phyloP scores from a whole-genome alignment of 805 yeast genomes.

The Lipomyces sp. region DNA sequence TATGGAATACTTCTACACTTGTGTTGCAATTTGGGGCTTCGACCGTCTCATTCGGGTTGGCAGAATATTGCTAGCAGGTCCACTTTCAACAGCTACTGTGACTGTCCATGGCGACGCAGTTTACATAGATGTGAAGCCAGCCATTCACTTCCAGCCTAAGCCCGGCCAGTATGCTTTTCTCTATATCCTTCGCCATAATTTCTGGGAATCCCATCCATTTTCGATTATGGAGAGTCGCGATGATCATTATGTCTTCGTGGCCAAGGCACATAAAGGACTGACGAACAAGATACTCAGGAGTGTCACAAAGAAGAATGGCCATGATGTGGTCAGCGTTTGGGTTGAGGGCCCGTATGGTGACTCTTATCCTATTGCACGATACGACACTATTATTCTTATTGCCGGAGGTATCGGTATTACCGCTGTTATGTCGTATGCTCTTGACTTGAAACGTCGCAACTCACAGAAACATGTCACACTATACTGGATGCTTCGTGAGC shows the following conservation, averaged over 20 bases:
- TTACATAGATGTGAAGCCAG: constrained; percentile 18
- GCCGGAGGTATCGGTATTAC: constrained; percentile 74
- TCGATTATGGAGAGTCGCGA: constrained; percentile 18
- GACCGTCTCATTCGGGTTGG: constrained; percentile 65
- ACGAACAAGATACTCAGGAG: constrained; percentile 15
- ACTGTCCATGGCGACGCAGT: constrained; percentile 23
- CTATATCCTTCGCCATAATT: constrained; percentile 29
- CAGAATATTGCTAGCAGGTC: constrained; percentile 49
- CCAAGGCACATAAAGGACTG: constrained; percentile 20
- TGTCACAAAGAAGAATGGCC: constrained; percentile 6
- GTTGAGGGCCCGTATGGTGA: constrained; percentile 69
- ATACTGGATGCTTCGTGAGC: constrained; percentile 36
- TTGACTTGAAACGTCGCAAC: constrained; percentile 36
- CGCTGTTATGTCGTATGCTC: constrained; percentile 57
- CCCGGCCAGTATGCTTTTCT: constrained; percentile 39
- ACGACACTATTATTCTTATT: constrained; percentile 54
- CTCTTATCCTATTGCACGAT: constrained; percentile 54
- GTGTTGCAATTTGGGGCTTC: constrained; percentile 69
- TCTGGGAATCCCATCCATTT: constrained; percentile 37
- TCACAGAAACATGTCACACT: constrained; percentile 30
- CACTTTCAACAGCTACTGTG: constrained; percentile 5
- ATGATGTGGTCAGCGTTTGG: constrained; percentile 12
- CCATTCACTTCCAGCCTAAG: constrained; percentile 17
- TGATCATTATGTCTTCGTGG: constrained; percentile 28
- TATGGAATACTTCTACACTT: constrained; percentile 44